Evolutionary conservation across 495 filamentous ascomycete genomes (phyloP), one percentile per base, ranked within the genome.

Genomic region (Xylaria longipes): DNA sequence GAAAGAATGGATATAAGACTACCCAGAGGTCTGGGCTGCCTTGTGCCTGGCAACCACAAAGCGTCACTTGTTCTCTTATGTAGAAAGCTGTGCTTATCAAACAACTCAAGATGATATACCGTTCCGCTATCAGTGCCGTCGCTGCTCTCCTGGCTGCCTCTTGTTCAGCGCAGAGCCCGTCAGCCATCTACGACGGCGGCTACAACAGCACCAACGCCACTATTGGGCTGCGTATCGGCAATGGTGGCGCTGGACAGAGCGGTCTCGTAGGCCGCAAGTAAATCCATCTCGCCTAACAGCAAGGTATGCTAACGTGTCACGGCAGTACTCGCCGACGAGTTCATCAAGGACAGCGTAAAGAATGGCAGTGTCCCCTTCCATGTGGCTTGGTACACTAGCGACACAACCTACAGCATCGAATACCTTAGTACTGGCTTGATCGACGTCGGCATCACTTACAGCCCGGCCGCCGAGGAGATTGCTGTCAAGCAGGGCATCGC

Each of bases 381-480:
- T 22, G 67, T 84, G 6, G 81, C 73, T 67, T 85, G 82, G 82
- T 79, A 80, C 73, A 80, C 77, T 20, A 76, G 76, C 52, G 82
- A 85, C 74, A 84, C 83, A 3, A 83, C 81, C 29, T 74, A 80
- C 57, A 76, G 78, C 1, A 84, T 84, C 72, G 77, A 83, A 27
- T 78, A 82, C 72, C 79, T 85, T 45, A 70, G 77, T 15, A 68
- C 73, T 29, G 72, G 73, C n/a, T 70, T 68, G 25, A 69, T 81
- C 45, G 82, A 84, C 62, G 74, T 85, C 15, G 82, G 77, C 5
- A 84, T 85, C 25, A 84, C 83, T 54, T 85, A 85, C 73, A 76
- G 67, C 20, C 69, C 78, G 7, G 70, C 76, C 2, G 82, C 83
- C n/a, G 83, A 85, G 62, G 15, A 76, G 12, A 78, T 82, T 56